phyloP scores from a whole-genome alignment of 164 flowering plant genomes.

The Stephania japonica region DNA sequence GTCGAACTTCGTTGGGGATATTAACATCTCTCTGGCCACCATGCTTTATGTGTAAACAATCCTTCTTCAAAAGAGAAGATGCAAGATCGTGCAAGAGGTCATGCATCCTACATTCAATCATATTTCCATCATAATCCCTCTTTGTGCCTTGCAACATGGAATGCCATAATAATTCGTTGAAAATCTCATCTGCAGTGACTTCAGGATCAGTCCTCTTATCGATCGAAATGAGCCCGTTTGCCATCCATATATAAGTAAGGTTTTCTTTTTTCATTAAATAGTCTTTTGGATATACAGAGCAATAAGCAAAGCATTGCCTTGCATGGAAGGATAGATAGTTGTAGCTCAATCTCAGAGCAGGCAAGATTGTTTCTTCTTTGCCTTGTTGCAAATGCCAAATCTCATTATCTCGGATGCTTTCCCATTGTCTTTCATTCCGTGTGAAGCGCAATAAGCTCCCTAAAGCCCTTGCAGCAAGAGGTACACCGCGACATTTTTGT shows the following conservation, averaged over 20 bases:
- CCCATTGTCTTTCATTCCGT: background rate
- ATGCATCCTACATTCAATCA: slow-evolving; percentile 10
- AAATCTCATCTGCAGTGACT: background rate
- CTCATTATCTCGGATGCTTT: background rate
- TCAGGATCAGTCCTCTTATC: slow-evolving; percentile 4
- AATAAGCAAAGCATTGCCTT: slow-evolving; percentile 9
- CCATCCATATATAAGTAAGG: slow-evolving; percentile 10
- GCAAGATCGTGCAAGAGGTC: slow-evolving; percentile 12
- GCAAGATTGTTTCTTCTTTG: background rate
- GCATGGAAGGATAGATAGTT: background rate
- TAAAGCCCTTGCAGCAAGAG: slow-evolving; percentile 2
- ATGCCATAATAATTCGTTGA: background rate
- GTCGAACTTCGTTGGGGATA: no score
- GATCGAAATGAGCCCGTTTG: slow-evolving; percentile 12
- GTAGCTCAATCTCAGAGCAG: slow-evolving; percentile 12
- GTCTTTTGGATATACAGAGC: slow-evolving; percentile 7
- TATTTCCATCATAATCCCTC: background rate
- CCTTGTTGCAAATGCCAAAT: slow-evolving; percentile 6
- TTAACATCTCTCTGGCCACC: no score
- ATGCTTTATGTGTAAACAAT: background rate
- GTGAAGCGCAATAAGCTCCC: background rate
- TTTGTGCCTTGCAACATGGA: slow-evolving; percentile 11
- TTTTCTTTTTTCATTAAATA: background rate
- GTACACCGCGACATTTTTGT: background rate
- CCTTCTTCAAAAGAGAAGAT: background rate